Base-by-base conservation (phyloP, 345 rosid genomes). In the Pelargonium nanum region DNA sequence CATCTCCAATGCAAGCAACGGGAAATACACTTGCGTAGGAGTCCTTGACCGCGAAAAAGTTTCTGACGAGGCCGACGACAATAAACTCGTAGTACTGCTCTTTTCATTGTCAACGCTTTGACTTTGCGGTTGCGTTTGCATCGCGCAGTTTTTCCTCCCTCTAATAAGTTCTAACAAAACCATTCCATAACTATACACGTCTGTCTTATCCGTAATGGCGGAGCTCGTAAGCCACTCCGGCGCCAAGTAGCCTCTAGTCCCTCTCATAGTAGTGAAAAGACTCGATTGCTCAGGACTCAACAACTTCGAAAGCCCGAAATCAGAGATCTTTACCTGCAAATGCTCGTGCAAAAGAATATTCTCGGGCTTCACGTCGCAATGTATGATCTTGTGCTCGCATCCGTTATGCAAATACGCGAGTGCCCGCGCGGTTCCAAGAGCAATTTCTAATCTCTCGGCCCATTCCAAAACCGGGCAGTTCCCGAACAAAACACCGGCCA, bases 171-270 rank as follows among this genome's bases (percentile, higher is more conserved):
- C 70, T 55, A 71, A 59, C 12, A 71, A 28, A 2, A 71, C 66
- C 44, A 61, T 57, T 2, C 74, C 74, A 51, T 59, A 71, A 22
- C 74, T 71, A 20, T 71, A 71, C 19, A 71, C 70, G 58, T 71
- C 74, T 7, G 56, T 64, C 58, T 71, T 71, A 19, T 61, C 66
- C 6, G 74, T 60, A 24, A 65, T 61, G 13, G 56, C 5, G 12
- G 55, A 45, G 16, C 44, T 61, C n/a, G 66, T 55, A 15, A 62
- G 53, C 65, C 65, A 62, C 44, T 62, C 65, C 1, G 65, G 65
- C 15, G 65, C 65, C 15, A 62, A 28, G 26, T 62, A 62, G 32
- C 65, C 65, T 13, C 53, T 56, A 1, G 65, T 62, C 19, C 65
- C 65, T 26, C 65, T 62, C 65, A 62, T 25, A 24, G 57, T 53